Evolutionary conservation across 2,329 filamentous ascomycete species (phyloP).

Genomic region (Curvularia hawaiiensis): DNA sequence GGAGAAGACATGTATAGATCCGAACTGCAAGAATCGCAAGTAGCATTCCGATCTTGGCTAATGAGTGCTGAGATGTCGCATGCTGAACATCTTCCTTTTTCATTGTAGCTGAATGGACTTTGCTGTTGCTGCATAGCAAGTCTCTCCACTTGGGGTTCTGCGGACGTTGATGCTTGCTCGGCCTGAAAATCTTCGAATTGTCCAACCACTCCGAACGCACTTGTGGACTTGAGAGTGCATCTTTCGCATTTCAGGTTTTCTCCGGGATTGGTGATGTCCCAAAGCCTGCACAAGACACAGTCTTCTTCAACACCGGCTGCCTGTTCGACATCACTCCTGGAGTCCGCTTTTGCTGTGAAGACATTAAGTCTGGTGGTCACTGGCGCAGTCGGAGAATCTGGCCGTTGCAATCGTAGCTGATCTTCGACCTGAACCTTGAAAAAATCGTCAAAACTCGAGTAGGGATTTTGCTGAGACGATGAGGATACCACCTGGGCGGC

Average conservation of each 20-base stretch:
- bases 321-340: conserved; percentile 15
- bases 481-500: neutral
- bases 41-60: conserved; percentile 12
- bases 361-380: conserved; percentile 29
- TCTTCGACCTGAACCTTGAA: conserved; percentile 21
- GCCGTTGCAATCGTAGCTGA: conserved; percentile 9
- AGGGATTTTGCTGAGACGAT: conserved; percentile 1
- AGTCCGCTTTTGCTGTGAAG: conserved; percentile 24
- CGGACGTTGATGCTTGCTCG: conserved; percentile 1
- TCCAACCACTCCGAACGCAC: neutral
- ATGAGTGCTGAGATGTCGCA: conserved; percentile 30
- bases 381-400: conserved; percentile 23
- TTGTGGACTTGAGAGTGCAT: conserved; percentile 20
- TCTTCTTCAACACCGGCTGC: conserved; percentile 8
- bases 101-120: neutral
- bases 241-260: conserved; percentile 29
- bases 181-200: neutral
- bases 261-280: conserved; percentile 29
- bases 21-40: conserved; percentile 23
- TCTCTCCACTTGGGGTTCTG: neutral
- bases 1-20: conserved; percentile 17
- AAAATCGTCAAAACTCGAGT: conserved; percentile 10
- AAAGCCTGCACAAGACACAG: conserved; percentile 35
- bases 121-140: neutral
- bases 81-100: conserved; percentile 25